phyloP scores from a whole-genome alignment of 2,329 filamentous ascomycete species.

The Trichoderma afroharzianum region DNA sequence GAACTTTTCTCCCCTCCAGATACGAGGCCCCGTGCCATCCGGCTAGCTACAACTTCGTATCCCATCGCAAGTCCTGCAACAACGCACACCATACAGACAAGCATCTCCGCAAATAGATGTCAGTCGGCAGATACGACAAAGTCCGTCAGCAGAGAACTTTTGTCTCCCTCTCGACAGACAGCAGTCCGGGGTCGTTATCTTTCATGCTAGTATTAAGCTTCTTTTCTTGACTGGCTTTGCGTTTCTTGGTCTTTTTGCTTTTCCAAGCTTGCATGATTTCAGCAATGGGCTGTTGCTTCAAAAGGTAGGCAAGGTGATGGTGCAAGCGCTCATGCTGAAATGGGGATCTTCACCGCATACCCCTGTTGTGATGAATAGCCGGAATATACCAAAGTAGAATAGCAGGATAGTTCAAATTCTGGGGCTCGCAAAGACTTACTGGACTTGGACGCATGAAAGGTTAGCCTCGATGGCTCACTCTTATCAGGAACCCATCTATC shows the following conservation, averaged over 20 bases:
- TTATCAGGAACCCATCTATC: background rate
- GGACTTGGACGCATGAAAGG: background rate
- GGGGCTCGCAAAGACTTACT: background rate
- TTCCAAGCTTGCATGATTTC: background rate
- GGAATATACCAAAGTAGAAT: background rate
- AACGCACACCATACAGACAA: background rate
- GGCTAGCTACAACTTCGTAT: background rate
- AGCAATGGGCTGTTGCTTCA: background rate
- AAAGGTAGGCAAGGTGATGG: background rate
- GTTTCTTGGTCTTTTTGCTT: background rate
- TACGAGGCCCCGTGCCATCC: background rate
- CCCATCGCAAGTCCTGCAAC: background rate
- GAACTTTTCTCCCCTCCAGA: background rate
- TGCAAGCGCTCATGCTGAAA: background rate
- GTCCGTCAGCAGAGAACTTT: background rate
- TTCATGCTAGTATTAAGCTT: background rate
- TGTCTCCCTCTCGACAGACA: background rate
- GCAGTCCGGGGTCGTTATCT: background rate
- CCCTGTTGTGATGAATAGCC: background rate
- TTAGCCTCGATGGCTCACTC: background rate
- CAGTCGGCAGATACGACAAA: too few species aligned
- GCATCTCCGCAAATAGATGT: background rate
- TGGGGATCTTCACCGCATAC: background rate
- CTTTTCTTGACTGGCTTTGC: background rate
- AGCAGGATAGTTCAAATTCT: background rate